Evolutionary conservation across 2,329 filamentous ascomycete species (phyloP).

Genomic region (Hypocreales sp.): DNA sequence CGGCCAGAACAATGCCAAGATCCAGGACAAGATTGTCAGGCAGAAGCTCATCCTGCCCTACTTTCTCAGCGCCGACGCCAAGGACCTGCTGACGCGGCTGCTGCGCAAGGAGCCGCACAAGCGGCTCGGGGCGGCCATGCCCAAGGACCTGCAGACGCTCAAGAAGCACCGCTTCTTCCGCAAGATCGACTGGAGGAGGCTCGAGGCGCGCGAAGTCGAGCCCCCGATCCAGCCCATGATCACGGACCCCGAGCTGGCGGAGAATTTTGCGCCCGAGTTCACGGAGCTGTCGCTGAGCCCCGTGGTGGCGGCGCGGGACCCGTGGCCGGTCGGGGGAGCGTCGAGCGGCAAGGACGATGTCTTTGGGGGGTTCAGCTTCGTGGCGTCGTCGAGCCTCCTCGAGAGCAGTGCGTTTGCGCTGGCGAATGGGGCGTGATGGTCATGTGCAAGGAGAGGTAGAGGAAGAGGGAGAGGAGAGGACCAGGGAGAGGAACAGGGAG

Average conservation of each 20-base stretch:
- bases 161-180: conserved; percentile 94
- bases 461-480: neutral
- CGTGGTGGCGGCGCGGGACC: conserved; percentile 31
- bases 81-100: conserved; percentile 80
- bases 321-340: conserved; percentile 18
- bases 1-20: conserved; percentile 83
- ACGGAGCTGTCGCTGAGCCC: conserved; percentile 74
- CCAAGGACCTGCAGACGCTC: conserved; percentile 70
- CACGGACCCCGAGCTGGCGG: conserved; percentile 86
- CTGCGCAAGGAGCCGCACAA: conserved; percentile 87
- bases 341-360: conserved; percentile 31
- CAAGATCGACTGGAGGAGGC: conserved; percentile 85
- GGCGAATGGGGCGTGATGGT: conserved; percentile 3
- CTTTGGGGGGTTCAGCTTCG: conserved; percentile 51
- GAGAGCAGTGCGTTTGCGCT: conserved; percentile 28
- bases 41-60: conserved; percentile 83
- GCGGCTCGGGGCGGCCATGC: conserved; percentile 75
- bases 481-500: too few species aligned
- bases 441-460: neutral
- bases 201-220: conserved; percentile 67
- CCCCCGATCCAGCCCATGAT: conserved; percentile 88
- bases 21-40: conserved; percentile 89
- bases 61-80: conserved; percentile 80
- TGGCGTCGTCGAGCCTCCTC: conserved; percentile 40
- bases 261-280: conserved; percentile 93